Percentiles rank a stretch among this genome's conserved stretches.
Conservation (phyloP, 2,329 filamentous ascomycete genomes). For the Lizonia empirigonia region DNA sequence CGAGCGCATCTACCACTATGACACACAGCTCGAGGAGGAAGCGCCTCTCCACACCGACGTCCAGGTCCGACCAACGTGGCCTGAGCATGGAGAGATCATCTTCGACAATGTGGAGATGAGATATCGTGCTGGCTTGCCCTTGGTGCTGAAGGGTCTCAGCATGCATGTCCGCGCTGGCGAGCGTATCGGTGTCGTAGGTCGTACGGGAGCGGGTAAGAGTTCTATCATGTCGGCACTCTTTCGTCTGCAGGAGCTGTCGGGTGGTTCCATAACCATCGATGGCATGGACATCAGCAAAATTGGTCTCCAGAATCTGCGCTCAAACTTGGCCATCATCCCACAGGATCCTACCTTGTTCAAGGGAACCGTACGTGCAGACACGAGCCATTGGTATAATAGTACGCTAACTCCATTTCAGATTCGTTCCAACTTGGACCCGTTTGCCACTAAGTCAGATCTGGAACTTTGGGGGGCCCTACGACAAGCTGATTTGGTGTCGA, state of each 20-base stretch:
- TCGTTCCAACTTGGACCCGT: conserved; percentile 79
- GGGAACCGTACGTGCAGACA: conserved; percentile 59
- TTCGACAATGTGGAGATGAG: conserved; percentile 59
- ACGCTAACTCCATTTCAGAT: conserved; percentile 49
- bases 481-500: conserved; percentile 72
- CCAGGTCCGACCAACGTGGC: conserved; percentile 78
- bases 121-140: conserved; percentile 56
- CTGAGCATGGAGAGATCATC: conserved; percentile 74
- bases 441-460: conserved; percentile 76
- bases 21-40: conserved; percentile 84
- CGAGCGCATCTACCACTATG: conserved; percentile 90
- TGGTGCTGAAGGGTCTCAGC: conserved; percentile 56
- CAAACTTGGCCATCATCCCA: conserved; percentile 79
- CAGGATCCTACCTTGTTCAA: conserved; percentile 85
- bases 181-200: conserved; percentile 79
- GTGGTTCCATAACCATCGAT: conserved; percentile 56
- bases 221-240: conserved; percentile 85
- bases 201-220: conserved; percentile 82
- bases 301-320: conserved; percentile 75
- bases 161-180: conserved; percentile 78
- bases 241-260: conserved; percentile 63
- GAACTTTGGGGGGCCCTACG: conserved; percentile 79
- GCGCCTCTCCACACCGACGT: conserved; percentile 73
- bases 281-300: conserved; percentile 69
- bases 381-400: neutral